A percentile compares a stretch with the other conserved stretches of the same genome.
Evolutionary conservation across 2,329 filamentous ascomycete species (phyloP).

Genomic region (Cladophialophora immunda): DNA sequence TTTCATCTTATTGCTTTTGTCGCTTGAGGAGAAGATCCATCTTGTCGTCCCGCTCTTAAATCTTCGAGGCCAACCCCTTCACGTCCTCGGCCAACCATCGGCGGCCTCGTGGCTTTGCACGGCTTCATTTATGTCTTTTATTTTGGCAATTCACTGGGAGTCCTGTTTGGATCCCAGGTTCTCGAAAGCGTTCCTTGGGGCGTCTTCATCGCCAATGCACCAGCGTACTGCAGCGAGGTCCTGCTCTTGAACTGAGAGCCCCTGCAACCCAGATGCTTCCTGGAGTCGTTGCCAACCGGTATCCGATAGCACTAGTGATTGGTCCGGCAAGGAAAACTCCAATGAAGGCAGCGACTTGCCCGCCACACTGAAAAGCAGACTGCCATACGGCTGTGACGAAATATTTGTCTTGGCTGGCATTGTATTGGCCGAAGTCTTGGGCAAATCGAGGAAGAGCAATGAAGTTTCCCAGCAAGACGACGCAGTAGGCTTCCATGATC

Average conservation of each 20-base stretch:
- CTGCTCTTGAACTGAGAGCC: constrained; percentile 66
- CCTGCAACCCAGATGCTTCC: constrained; percentile 69
- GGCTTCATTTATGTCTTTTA: constrained; percentile 67
- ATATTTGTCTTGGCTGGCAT: constrained; percentile 36
- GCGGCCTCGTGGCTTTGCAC: constrained; percentile 65
- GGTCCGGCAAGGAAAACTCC: constrained; percentile 68
- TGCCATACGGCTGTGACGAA: constrained; percentile 66
- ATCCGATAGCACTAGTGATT: constrained; percentile 68
- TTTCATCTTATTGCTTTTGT: constrained; percentile 20
- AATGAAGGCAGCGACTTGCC: constrained; percentile 67
- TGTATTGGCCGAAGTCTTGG: constrained; percentile 56
- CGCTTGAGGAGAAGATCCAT: constrained; percentile 24
- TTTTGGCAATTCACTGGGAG: constrained; percentile 54
- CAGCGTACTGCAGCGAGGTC: constrained; percentile 70
- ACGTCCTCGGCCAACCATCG: constrained; percentile 58
- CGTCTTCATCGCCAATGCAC: constrained; percentile 70
- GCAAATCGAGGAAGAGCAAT: constrained; percentile 61
- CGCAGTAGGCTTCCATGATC: constrained; percentile 72
- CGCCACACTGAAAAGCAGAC: constrained; percentile 64
- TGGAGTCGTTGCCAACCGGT: constrained; percentile 69
- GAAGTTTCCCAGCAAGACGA: constrained; percentile 69
- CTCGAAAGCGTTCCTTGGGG: too few relatives aligned
- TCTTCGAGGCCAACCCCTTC: constrained; percentile 25
- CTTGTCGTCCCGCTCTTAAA: constrained; percentile 29
- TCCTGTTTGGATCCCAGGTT: too few relatives aligned